Evolutionary conservation across 352 stramenopile genomes (phyloP), one percentile per base, ranked within the genome.

Genomic region (Pythium phragmitis): DNA sequence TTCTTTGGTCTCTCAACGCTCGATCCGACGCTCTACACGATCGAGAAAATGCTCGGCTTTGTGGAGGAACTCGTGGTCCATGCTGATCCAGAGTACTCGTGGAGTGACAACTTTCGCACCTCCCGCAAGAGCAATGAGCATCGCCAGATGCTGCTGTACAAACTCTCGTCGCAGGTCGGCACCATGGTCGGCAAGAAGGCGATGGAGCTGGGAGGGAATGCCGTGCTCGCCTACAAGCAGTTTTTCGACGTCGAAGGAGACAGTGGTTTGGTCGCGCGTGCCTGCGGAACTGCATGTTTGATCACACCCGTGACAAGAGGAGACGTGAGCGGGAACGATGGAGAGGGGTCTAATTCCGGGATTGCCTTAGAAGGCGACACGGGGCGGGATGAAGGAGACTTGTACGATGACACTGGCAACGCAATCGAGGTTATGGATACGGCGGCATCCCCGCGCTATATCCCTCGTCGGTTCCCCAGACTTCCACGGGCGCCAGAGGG

Each of bases 191-290:
- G 94, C 13, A 98, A 98, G 65, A 98, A 98, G 65, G 96, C 97
- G 3, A 71, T 98, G 21, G 94, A 98, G 62, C 87, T 98, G n/a
- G 96, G 97, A 16, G 97, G 96, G 3, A 99, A 99, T 69, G 97
- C 97, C 7, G 96, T 99, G 17, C 74, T 99, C 49, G 97, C 92
- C 6, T 99, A 99, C 78, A 90, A 98, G 63, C 94, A 99, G 67
- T 98, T 98, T 70, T 99, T 99, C 68, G 97, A 99, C 76, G 94
- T 99, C 33, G 97, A 99, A 83, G 97, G 97, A 48, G 97, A 99
- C 74, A 98, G 93, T 36, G 97, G 96, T 11, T 84, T 99, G 28
- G 97, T 99, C 0, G 96, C 96, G 21, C 78, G 97, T 26, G 97
- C 94, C 7, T 99, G 96, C 72, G 98, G 98, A 14, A 99, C 98